Conservation (phyloP, 2,329 filamentous ascomycete species). For the Colletotrichum aenigma region DNA sequence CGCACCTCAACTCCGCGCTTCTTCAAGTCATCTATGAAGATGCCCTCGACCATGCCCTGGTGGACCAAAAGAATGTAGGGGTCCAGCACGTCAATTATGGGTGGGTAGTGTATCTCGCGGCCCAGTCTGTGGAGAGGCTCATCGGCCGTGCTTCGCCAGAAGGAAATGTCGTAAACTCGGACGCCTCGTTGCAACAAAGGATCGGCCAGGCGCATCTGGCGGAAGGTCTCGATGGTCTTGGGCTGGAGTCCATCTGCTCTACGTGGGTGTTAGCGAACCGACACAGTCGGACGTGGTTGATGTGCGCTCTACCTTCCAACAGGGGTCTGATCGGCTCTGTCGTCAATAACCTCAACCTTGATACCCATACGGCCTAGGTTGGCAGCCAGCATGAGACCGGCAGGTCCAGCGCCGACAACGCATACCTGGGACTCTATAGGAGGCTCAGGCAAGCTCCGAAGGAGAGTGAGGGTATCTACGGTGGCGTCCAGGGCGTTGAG, state of each 20-base stretch:
- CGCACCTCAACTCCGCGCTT: conserved; percentile 67
- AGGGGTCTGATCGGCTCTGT: conserved; percentile 69
- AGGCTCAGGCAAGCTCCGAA: conserved; percentile 53
- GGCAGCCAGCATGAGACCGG: conserved; percentile 59
- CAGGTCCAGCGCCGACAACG: conserved; percentile 60
- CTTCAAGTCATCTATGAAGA: conserved; percentile 72
- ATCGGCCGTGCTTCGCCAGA: conserved; percentile 64
- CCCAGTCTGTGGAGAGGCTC: conserved; percentile 63
- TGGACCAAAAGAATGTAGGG: conserved; percentile 66
- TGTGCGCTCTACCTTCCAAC: conserved; percentile 54
- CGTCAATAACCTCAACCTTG: conserved; percentile 69
- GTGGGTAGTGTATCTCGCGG: conserved; percentile 73
- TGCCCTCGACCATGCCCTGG: conserved; percentile 76
- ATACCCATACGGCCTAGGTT: conserved; percentile 69
- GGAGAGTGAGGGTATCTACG: conserved; percentile 51
- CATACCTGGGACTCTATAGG: conserved; percentile 52
- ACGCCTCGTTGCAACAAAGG: conserved; percentile 69
- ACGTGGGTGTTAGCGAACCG: conserved; percentile 7
- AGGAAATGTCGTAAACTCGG: conserved; percentile 75
- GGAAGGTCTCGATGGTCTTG: conserved; percentile 79
- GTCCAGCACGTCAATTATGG: conserved; percentile 60
- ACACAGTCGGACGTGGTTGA: not conserved
- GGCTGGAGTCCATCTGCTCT: conserved; percentile 76
- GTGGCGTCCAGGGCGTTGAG: conserved; percentile 36
- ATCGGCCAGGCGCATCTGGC: conserved; percentile 76